A percentile compares a stretch with the other conserved stretches of the same genome.
Evolutionary conservation across 2,329 filamentous ascomycete genomes (phyloP).

Genomic region (Cordyceps javanica): DNA sequence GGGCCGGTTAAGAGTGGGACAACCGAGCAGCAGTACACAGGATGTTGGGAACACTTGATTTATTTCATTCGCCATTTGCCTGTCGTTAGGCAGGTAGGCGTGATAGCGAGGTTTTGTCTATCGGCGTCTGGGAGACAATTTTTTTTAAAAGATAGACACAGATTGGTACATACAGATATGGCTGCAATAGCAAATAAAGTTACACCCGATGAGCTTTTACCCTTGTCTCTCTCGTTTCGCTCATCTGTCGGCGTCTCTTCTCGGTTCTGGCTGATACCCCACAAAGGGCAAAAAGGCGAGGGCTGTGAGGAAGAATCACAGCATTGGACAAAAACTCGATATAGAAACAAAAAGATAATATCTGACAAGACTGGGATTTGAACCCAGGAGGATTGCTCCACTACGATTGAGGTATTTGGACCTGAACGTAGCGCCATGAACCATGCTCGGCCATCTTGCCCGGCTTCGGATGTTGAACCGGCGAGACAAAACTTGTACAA

Average conservation of each 20-base stretch:
- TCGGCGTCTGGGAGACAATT: neutral
- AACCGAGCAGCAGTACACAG: neutral
- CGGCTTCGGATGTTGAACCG: neutral
- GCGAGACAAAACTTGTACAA: neutral
- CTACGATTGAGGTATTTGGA: slow-evolving; percentile 24
- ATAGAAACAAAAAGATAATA: neutral
- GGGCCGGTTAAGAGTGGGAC: neutral
- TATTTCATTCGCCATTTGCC: neutral
- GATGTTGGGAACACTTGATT: neutral
- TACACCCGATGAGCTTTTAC: neutral
- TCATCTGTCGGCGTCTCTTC: neutral
- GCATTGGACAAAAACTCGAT: neutral
- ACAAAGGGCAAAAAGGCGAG: neutral
- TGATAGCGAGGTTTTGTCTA: neutral
- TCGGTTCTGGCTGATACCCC: neutral
- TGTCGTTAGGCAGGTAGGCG: neutral
- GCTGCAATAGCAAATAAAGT: slow-evolving; percentile 1
- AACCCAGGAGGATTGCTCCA: slow-evolving; percentile 32
- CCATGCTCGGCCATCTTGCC: slow-evolving; percentile 31
- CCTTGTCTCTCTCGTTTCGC: neutral
- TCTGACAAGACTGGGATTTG: slow-evolving; percentile 29
- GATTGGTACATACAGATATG: slow-evolving; percentile 3
- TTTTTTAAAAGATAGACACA: slow-evolving; percentile 3
- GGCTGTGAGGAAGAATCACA: neutral
- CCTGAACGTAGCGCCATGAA: slow-evolving; percentile 32